A percentile compares a stretch with the other conserved stretches of the same genome.
Evolutionary conservation across 176 grass and related monocot genomes (phyloP).

Genomic region (Chrysopogon serrulatus): DNA sequence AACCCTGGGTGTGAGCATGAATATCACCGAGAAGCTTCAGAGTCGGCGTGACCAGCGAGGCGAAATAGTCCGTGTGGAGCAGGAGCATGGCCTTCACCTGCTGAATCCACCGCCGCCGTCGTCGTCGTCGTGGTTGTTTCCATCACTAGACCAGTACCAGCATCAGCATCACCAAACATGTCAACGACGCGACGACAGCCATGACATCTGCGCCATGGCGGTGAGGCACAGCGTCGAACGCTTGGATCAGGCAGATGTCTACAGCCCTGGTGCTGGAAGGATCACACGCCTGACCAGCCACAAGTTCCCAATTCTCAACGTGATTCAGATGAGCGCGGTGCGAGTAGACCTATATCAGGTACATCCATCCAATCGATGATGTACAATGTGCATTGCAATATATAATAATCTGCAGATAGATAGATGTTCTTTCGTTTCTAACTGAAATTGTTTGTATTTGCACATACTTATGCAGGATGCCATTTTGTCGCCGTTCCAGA

Average conservation of each 20-base stretch:
- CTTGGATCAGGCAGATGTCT: neutral
- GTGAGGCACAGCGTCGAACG: neutral
- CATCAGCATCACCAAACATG: neutral
- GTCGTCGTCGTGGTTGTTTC: neutral
- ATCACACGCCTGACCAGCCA: neutral
- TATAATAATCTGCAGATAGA: neutral
- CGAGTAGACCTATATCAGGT: neutral
- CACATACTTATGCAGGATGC: neutral
- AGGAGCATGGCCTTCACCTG: neutral
- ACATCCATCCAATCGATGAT: neutral
- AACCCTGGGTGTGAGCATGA: neutral
- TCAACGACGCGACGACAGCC: neutral
- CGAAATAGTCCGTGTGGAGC: neutral
- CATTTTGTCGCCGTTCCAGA: neutral
- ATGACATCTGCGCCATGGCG: neutral
- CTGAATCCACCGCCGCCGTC: neutral
- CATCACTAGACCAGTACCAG: neutral
- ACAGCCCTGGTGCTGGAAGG: neutral
- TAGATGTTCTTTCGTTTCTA: neutral
- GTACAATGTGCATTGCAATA: too few relatives aligned
- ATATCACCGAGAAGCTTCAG: neutral
- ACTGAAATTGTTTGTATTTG: neutral
- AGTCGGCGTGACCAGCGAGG: neutral
- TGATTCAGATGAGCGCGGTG: neutral
- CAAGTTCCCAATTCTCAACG: neutral